These are phyloP conservation scores for Dichotomopilus funicola DNA, from an alignment of 2,329 filamentous ascomycete species.

Conservation along the genomic window DNA sequence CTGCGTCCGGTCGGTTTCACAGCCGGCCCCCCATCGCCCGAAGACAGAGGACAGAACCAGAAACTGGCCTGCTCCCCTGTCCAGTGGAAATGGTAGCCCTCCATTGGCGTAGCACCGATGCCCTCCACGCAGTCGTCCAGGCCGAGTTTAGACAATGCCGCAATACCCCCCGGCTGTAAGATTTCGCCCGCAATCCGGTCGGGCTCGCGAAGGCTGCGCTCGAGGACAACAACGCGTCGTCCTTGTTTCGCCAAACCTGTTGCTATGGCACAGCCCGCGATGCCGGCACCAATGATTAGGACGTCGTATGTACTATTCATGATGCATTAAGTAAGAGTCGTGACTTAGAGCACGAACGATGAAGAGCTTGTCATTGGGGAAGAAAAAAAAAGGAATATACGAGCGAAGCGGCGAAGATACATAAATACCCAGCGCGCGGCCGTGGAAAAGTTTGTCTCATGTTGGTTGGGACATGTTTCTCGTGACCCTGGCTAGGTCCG, in stretches of 20 bases:
- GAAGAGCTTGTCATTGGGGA: too few relatives aligned
- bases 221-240: slow-evolving; percentile 7
- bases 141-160: slow-evolving; percentile 2
- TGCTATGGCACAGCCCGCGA: slow-evolving; percentile 9
- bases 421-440: too few relatives aligned
- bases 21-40: not conserved
- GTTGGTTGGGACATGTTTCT: too few relatives aligned
- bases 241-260: slow-evolving; percentile 8
- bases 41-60: slow-evolving; percentile 7
- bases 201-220: slow-evolving; percentile 9
- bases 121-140: slow-evolving; percentile 7
- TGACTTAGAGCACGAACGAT: too few relatives aligned
- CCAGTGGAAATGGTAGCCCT: slow-evolving; percentile 15
- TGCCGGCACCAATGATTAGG: slow-evolving; percentile 11
- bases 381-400: too few relatives aligned
- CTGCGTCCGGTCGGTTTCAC: slow-evolving; percentile 5
- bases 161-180: slow-evolving; percentile 13
- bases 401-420: too few relatives aligned
- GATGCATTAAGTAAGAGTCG: not conserved
- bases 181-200: slow-evolving; percentile 16
- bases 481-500: too few relatives aligned
- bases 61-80: slow-evolving; percentile 9
- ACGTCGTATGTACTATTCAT: not conserved
- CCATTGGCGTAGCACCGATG: slow-evolving; percentile 13
- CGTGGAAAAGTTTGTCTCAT: too few relatives aligned